Conservation (phyloP, 2,329 filamentous ascomycete species). For the Ceratocystis cubensis region DNA sequence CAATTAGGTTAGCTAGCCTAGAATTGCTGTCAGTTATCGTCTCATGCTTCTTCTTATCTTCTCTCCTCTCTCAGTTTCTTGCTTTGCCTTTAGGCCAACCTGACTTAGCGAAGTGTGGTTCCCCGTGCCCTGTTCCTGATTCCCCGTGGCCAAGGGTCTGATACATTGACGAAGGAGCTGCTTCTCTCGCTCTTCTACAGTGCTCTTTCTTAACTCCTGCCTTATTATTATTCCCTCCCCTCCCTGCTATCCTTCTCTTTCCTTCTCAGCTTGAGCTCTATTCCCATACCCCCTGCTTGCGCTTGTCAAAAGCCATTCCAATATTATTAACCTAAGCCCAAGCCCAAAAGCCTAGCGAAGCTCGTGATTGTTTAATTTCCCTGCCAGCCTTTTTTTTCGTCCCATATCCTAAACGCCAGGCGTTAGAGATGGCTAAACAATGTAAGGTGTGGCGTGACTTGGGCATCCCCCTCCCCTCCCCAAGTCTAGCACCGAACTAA, state of each 20-base stretch:
- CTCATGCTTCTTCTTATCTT: neutral
- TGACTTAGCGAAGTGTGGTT: neutral
- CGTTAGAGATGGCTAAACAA: slow-evolving; percentile 1
- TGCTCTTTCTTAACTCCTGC: neutral
- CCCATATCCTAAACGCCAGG: slow-evolving; percentile 18
- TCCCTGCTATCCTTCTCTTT: neutral
- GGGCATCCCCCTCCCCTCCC: neutral
- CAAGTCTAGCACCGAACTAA: neutral
- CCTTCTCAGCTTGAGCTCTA: neutral
- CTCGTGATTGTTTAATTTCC: neutral
- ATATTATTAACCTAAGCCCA: neutral
- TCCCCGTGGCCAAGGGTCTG: neutral
- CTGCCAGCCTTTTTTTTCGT: slow-evolving; percentile 1
- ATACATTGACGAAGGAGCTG: neutral
- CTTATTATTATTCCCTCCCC: neutral
- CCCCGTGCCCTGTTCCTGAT: neutral
- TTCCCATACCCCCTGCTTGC: no score
- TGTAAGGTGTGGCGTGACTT: slow-evolving; percentile 5
- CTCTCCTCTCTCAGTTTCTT: neutral
- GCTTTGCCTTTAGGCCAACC: neutral
- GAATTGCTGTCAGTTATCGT: neutral
- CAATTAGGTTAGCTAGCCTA: neutral
- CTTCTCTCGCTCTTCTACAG: neutral
- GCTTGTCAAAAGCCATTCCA: neutral
- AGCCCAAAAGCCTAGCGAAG: neutral